Evolutionary conservation across 495 filamentous ascomycete genomes (phyloP), one percentile per base, ranked within the genome.

Genomic region (Glonium stellatum): DNA sequence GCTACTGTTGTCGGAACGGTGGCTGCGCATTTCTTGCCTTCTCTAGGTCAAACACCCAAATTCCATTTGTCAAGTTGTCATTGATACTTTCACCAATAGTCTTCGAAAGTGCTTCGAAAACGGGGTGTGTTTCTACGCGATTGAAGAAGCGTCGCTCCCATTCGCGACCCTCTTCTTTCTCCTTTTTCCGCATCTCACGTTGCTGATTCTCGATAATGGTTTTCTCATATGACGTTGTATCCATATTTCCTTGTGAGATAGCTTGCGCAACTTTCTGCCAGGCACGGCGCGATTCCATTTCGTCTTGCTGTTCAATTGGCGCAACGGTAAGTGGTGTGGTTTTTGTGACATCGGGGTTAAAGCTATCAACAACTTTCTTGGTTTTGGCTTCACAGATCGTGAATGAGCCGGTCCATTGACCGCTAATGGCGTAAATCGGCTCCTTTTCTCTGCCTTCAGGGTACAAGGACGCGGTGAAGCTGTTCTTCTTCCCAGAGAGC

Each of bases 401-500:
- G 73, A 96, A 97, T 11, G 70, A 76, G 59, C 91, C 88, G 22
- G 85, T 92, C 95, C 95, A 98, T 73, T 95, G 89, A 0, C 93
- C 93, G 44, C 93, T 85, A 60, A 89, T 80, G 18, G 83, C 90
- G 76, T 92, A 98, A 31, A 96, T 73, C 1, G 87, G 79, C 13
- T 91, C 83, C 73, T 89, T 91, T 68, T 96, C 90, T 53, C 83
- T 83, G 53, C 83, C 82, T 34, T 85, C 83, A 23, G 88, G 90
- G 73, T 84, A 92, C 22, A 97, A 70, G 27, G 75, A 79, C 0
- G 93, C 95, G 13, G 77, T 84, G 73, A 97, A 92, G 39, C 79
- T 87, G 78, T 98, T 98, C 76, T 95, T 95, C 80, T 95, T 96
- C 31, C 93, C 95, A 52, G 85, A 87, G 31, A 98, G 59, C 92